phyloP scores from a whole-genome alignment of 2,329 filamentous ascomycete species.

The Ceratocystis huliohia region DNA sequence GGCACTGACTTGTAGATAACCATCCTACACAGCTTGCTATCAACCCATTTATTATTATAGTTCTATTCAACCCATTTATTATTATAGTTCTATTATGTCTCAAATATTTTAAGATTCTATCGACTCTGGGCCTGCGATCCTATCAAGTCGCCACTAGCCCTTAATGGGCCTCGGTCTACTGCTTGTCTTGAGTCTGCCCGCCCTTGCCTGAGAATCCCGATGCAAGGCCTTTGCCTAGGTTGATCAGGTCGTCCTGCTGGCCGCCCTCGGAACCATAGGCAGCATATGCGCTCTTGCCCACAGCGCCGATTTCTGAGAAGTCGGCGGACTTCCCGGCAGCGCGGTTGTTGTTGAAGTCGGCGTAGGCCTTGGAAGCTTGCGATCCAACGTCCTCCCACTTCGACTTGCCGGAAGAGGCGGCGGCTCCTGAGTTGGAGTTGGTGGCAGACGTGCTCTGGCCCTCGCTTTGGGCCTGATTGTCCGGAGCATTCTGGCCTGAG shows the following conservation, averaged over 20 bases:
- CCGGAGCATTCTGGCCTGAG: constrained; percentile 11
- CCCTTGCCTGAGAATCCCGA: constrained; percentile 15
- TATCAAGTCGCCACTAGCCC: background rate
- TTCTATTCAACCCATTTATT: too few species aligned
- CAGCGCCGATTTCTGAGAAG: constrained; percentile 21
- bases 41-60: too few species aligned
- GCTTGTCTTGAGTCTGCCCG: constrained; percentile 1
- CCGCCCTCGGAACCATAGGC: constrained; percentile 24
- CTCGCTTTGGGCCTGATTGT: background rate
- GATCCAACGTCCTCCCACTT: constrained; percentile 21
- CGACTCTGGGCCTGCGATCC: background rate
- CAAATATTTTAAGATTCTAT: too few species aligned
- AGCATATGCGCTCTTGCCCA: constrained; percentile 25
- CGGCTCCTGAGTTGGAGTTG: background rate
- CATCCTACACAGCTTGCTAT: too few species aligned
- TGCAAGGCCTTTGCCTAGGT: constrained; percentile 21
- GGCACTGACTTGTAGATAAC: too few species aligned
- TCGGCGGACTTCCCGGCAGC: constrained; percentile 19
- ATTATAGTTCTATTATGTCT: too few species aligned
- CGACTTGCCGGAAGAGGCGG: background rate
- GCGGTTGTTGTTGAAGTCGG: constrained; percentile 18
- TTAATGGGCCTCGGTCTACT: background rate
- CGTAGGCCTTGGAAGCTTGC: constrained; percentile 20
- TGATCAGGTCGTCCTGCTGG: constrained; percentile 21
- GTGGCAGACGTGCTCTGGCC: constrained; percentile 1